A percentile compares a stretch with the other conserved stretches of the same genome.
Conservation (phyloP, 129 eudicot species). For the Arctium lappa region DNA sequence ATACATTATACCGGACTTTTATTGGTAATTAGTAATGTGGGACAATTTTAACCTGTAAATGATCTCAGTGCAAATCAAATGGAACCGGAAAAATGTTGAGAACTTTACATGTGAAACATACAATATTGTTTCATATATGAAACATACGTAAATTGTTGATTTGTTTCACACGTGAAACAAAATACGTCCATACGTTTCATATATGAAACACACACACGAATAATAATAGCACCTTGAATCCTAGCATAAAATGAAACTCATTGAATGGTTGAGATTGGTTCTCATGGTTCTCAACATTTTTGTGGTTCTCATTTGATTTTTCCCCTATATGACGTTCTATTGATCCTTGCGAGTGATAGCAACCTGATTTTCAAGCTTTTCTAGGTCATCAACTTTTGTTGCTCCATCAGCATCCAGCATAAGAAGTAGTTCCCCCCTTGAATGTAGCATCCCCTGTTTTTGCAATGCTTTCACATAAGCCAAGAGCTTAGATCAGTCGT, state of each 20-base stretch:
- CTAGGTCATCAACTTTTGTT: conserved; percentile 73
- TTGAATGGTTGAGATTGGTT: not conserved
- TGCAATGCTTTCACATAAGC: conserved; percentile 71
- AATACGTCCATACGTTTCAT: not conserved
- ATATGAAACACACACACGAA: not conserved
- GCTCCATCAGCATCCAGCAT: conserved; percentile 98
- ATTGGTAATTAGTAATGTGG: not conserved
- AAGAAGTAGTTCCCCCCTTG: conserved; percentile 68
- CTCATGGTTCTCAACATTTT: not conserved
- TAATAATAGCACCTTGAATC: too few species aligned
- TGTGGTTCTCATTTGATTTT: not conserved
- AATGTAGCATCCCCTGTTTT: conserved; percentile 91
- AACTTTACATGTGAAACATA: too few species aligned
- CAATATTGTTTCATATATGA: not conserved
- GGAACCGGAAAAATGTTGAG: not conserved
- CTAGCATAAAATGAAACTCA: not conserved
- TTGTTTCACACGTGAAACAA: not conserved
- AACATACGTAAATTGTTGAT: too few species aligned
- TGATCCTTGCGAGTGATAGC: not conserved
- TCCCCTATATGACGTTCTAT: not conserved
- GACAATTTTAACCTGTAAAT: not conserved
- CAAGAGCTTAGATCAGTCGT: conserved; percentile 52
- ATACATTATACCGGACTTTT: not conserved
- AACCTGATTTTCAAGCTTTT: conserved; percentile 87
- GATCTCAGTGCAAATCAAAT: not conserved